phyloP scores from a whole-genome alignment of 176 grass and related monocot species.

The Otatea glauca region DNA sequence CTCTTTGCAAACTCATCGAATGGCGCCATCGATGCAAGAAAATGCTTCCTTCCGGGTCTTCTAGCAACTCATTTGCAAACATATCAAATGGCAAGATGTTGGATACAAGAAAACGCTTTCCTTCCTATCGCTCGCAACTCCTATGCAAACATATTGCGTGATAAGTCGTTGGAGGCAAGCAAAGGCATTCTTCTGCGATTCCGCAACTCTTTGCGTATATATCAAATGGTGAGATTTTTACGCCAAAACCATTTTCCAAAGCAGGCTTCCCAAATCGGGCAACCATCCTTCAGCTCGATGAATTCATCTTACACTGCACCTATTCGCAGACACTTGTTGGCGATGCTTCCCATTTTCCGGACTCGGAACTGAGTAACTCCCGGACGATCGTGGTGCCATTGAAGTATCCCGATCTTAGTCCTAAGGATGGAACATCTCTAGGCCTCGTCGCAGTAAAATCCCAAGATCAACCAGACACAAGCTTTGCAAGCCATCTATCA shows the following conservation, averaged over 20 bases:
- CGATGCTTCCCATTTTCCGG: not conserved
- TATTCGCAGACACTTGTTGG: too few species aligned
- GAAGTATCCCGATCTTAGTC: conserved; percentile 12
- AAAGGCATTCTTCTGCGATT: not conserved
- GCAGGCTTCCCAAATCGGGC: not conserved
- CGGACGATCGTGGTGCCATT: not conserved
- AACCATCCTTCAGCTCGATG: not conserved
- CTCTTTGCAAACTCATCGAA: not conserved
- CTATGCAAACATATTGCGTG: conserved; percentile 31
- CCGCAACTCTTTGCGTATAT: too few species aligned
- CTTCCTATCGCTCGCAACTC: not conserved
- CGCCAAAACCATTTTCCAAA: not conserved
- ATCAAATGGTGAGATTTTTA: not conserved
- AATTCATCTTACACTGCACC: not conserved
- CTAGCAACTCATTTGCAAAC: not conserved
- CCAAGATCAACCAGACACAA: not conserved
- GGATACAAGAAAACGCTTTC: not conserved
- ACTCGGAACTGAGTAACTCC: not conserved
- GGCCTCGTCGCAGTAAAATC: not conserved
- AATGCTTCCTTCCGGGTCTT: not conserved
- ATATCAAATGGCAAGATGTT: not conserved
- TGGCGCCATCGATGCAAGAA: not conserved
- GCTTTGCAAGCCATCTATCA: not conserved
- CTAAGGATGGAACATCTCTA: conserved; percentile 15
- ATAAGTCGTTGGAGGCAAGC: not conserved